Base-by-base conservation (phyloP, 2,329 filamentous ascomycete species). In the Exophiala spinifera region DNA sequence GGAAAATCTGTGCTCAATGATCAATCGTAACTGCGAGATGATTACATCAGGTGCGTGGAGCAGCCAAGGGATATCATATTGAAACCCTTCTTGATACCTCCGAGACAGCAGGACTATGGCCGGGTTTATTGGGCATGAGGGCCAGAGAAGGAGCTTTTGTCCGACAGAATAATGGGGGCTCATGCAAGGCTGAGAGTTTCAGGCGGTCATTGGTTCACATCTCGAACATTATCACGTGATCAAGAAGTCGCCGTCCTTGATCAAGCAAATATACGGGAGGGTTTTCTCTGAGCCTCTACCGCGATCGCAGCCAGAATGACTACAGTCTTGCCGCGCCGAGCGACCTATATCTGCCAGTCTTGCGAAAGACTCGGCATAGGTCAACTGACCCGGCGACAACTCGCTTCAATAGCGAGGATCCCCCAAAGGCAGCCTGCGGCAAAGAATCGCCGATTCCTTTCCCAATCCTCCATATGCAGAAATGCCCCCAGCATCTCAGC, bases 301-400 rank as follows among this genome's bases (percentile, higher is more conserved):
- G 21, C 15, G 28, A 5, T 43, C 17, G 40, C 20, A 37, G 33
- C 28, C 34, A 36, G 17, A 14, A 60, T 60, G 57, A 37, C 54
- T 14, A 56, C 55, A 3, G 50, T 55, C 48, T 37, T 60, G 6
- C 56, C 59, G 7, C 36, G 56, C 36, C 42, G 55, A 37, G 54
- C 49, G 15, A 40, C 46, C 17, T 61, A 57, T 40, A 47, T 61
- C 13, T 61, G 59, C 43, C 53, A 48, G 14, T 53, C 59, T 17
- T 61, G 59, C 23, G 54, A 58, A 46, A 55, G 39, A 39, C 43
- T 51, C n/a, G 45, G 33, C 37, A 34, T 48, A 20, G 21, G 37
- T n/a, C 45, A 53, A 33, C 20, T 42, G 10, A 46, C 11, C 46
- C 56, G 49, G 37, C 53, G 47, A 42, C 51, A 51, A 40, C 36